These are phyloP conservation scores for Daldinia bambusicola DNA, from an alignment of 495 filamentous ascomycete species.

Conservation along the genomic window DNA sequence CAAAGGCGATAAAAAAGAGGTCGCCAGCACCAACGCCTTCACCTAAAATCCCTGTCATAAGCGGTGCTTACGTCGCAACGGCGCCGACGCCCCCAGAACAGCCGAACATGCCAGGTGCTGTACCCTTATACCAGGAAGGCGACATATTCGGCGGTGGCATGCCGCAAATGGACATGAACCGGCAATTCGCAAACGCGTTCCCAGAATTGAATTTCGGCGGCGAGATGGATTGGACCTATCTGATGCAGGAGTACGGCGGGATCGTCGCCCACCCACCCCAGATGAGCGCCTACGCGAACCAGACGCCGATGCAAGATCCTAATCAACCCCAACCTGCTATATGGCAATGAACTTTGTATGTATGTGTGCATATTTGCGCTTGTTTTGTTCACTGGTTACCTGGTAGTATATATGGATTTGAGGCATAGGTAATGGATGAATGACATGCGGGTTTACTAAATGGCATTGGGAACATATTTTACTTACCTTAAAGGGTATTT, in stretches of 20 bases:
- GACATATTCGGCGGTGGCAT: conserved; percentile 41
- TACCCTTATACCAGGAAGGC: conserved; percentile 37
- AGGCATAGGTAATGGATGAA: conserved; percentile 3
- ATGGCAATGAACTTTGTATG: conserved; percentile 25
- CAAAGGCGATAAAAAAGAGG: conserved; percentile 41
- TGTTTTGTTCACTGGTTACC: not conserved
- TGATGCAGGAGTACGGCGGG: conserved; percentile 55
- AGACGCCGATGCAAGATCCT: conserved; percentile 32
- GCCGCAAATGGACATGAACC: conserved; percentile 41
- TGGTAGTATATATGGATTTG: not conserved
- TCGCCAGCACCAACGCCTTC: conserved; percentile 46
- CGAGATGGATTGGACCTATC: conserved; percentile 59
- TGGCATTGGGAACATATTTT: conserved; percentile 22
- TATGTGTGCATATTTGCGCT: conserved; percentile 6
- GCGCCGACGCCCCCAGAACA: conserved; percentile 33
- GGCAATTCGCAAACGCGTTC: conserved; percentile 47
- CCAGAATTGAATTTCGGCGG: conserved; percentile 53
- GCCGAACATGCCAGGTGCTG: conserved; percentile 22
- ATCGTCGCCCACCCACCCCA: conserved; percentile 43
- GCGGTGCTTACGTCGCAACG: conserved; percentile 37
- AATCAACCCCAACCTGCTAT: conserved; percentile 16
- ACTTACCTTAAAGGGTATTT: not conserved
- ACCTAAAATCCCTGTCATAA: conserved; percentile 44
- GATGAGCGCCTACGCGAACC: conserved; percentile 40
- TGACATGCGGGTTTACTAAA: not conserved